phyloP scores from a whole-genome alignment of 2,329 filamentous ascomycete species.

The Verticillium nubilum region DNA sequence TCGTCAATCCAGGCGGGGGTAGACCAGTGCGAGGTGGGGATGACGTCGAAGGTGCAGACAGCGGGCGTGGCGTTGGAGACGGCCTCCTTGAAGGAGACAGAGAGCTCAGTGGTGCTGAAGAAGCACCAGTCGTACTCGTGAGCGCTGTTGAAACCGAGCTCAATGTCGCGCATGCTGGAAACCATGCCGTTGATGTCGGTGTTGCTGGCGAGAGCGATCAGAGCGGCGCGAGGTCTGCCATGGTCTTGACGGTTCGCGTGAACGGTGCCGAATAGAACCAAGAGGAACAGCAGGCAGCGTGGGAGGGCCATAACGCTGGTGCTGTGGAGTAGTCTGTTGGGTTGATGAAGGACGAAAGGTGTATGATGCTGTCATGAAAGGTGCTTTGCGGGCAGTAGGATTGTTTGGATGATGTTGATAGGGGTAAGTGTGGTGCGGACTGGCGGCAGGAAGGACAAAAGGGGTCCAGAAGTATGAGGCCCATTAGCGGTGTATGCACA shows the following conservation, averaged over 20 bases:
- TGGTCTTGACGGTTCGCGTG: not conserved
- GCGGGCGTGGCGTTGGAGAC: conserved; percentile 67
- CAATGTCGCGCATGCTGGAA: conserved; percentile 60
- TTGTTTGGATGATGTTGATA: not conserved
- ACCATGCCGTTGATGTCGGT: conserved; percentile 63
- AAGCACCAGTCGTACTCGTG: conserved; percentile 87
- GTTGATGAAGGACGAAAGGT: not conserved
- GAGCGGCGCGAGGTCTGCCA: conserved; percentile 24
- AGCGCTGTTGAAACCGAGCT: conserved; percentile 63
- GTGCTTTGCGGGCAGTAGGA: not conserved
- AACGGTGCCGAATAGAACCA: not conserved
- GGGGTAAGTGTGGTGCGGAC: not conserved
- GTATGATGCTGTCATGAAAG: not conserved
- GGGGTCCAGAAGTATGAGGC: not conserved
- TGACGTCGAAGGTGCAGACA: conserved; percentile 64
- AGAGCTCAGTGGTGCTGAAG: conserved; percentile 77
- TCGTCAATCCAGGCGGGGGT: conserved; percentile 67
- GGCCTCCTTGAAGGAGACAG: conserved; percentile 66
- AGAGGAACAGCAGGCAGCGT: not conserved
- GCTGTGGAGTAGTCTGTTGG: not conserved
- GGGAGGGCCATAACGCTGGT: not conserved
- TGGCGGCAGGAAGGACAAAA: not conserved
- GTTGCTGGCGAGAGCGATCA: conserved; percentile 69
- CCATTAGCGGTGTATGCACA: not conserved
- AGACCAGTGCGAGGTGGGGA: conserved; percentile 73